phyloP scores from a whole-genome alignment of 176 grass and related monocot species.

The Pharus latifolius region DNA sequence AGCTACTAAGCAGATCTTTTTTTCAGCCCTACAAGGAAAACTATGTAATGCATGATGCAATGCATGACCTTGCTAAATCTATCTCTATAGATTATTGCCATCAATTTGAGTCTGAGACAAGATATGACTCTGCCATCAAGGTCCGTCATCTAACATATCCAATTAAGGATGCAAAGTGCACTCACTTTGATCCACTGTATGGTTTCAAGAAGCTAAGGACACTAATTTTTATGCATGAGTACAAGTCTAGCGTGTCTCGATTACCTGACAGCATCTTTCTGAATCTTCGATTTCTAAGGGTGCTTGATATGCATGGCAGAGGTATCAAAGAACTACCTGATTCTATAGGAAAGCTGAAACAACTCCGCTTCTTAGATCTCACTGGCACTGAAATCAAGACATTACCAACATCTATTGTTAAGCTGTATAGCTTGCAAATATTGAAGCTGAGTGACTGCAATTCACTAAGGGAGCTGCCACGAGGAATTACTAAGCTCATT shows the following conservation, averaged over 20 bases:
- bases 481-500: slow-evolving; percentile 36
- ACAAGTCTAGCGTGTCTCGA: slow-evolving; percentile 27
- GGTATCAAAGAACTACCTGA: slow-evolving; percentile 45
- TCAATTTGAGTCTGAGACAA: slow-evolving; percentile 25
- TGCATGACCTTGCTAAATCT: slow-evolving; percentile 60
- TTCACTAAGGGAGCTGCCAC: slow-evolving; percentile 37
- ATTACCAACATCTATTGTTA: slow-evolving; percentile 39
- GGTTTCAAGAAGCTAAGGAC: slow-evolving; percentile 51
- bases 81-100: slow-evolving; percentile 47
- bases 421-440: slow-evolving; percentile 56
- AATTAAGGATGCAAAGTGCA: slow-evolving; percentile 19
- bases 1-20: slow-evolving; percentile 54
- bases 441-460: slow-evolving; percentile 37
- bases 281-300: slow-evolving; percentile 39
- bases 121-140: not conserved
- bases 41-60: slow-evolving; percentile 59
- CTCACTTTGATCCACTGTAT: slow-evolving; percentile 25
- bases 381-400: slow-evolving; percentile 33
- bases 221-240: slow-evolving; percentile 40
- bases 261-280: slow-evolving; percentile 31
- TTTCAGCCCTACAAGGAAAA: slow-evolving; percentile 43
- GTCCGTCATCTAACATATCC: slow-evolving; percentile 53
- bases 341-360: slow-evolving; percentile 58
- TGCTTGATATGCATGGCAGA: slow-evolving; percentile 45
- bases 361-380: slow-evolving; percentile 61